Percentiles rank a stretch among this genome's conserved stretches.
phyloP scores from a whole-genome alignment of 768 basidiomycete species.

The Mycena metata region DNA sequence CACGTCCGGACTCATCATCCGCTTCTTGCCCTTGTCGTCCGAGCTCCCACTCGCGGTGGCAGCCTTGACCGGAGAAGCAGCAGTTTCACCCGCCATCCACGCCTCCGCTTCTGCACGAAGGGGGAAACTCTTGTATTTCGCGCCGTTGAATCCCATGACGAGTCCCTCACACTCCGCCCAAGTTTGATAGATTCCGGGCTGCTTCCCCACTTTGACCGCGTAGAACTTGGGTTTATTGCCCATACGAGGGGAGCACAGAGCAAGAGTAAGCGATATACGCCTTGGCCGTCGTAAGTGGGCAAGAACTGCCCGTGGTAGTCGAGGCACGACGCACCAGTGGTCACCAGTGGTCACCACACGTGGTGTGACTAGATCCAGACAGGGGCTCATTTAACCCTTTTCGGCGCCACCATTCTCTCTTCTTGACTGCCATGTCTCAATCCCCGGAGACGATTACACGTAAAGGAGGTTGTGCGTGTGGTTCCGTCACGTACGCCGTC shows the following conservation, averaged over 20 bases:
- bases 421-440: conserved; percentile 7
- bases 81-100: conserved; percentile 56
- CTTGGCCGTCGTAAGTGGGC: not conserved
- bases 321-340: conserved; percentile 3
- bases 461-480: conserved; percentile 36
- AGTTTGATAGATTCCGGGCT: conserved; percentile 53
- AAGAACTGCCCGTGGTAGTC: not conserved
- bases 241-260: not conserved
- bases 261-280: not conserved
- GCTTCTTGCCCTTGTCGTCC: conserved; percentile 51
- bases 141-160: conserved; percentile 71
- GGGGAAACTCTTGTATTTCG: conserved; percentile 77
- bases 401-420: not conserved
- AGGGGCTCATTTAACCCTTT: not conserved
- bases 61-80: conserved; percentile 10
- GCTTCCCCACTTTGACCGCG: conserved; percentile 50
- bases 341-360: conserved; percentile 7
- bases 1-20: conserved; percentile 42
- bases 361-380: not conserved
- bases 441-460: conserved; percentile 8
- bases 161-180: conserved; percentile 80
- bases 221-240: conserved; percentile 7
- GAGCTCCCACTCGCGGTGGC: not conserved
- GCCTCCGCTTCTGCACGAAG: conserved; percentile 68
- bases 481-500: conserved; percentile 20